Percentiles rank a stretch among this genome's conserved stretches.
Conservation (phyloP, 169 alveolate species). For the Eimeria zaria region DNA sequence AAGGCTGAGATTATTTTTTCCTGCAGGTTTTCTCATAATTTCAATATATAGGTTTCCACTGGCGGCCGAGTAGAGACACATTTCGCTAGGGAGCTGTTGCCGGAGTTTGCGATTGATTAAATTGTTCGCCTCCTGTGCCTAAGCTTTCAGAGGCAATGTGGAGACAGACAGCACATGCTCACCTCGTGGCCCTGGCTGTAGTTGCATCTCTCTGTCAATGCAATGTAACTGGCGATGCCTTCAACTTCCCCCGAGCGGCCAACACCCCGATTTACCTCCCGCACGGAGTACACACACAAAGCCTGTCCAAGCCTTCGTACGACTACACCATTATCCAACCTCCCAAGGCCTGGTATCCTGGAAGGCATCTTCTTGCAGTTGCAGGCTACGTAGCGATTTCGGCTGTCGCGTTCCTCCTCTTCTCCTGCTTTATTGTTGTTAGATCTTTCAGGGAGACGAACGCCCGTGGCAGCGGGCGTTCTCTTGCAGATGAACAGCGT, state of each 20-base stretch:
- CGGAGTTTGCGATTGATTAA: neutral
- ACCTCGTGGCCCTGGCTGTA: neutral
- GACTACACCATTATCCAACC: neutral
- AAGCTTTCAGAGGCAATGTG: neutral
- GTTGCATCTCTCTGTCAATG: neutral
- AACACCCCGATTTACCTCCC: neutral
- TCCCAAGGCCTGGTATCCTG: neutral
- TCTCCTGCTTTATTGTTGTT: neutral
- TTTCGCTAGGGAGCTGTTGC: neutral
- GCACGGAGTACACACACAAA: neutral
- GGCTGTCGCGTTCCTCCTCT: constrained; percentile 11
- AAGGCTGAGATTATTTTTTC: neutral
- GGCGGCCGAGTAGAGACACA: neutral
- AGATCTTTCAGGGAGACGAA: neutral
- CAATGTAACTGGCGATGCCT: neutral
- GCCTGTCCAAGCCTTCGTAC: neutral
- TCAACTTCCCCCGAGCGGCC: neutral
- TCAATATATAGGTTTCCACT: neutral
- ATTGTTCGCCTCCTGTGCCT: neutral
- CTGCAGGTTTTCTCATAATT: neutral
- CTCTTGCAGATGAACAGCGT: neutral
- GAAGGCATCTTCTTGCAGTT: neutral
- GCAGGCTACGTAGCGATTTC: neutral
- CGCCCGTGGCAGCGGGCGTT: neutral
- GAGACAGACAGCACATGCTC: neutral